Conservation (phyloP, 2,329 filamentous ascomycete genomes). For the Talaromyces verruculosus region DNA sequence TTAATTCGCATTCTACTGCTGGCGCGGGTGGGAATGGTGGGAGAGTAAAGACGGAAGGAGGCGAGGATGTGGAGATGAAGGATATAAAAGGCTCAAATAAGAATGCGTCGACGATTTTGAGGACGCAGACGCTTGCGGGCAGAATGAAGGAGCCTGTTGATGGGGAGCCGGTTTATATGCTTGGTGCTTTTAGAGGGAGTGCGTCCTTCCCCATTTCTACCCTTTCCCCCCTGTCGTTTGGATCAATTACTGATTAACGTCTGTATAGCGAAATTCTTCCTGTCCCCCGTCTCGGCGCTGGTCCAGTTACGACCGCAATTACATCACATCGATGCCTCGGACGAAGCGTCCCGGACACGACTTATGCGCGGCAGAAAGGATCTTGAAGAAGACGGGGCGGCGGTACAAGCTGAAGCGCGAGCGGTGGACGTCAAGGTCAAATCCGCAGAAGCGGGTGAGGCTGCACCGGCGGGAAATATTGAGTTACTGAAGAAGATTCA, state of each 20-base stretch:
- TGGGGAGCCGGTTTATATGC: constrained; percentile 76
- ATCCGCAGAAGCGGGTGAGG: constrained; percentile 66
- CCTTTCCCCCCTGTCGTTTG: not conserved
- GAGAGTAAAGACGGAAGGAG: constrained; percentile 24
- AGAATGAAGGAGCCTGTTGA: constrained; percentile 69
- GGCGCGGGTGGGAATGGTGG: constrained; percentile 26
- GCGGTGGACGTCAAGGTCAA: constrained; percentile 88
- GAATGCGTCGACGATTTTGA: constrained; percentile 58
- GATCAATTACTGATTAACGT: not conserved
- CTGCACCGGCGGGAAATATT: constrained; percentile 69
- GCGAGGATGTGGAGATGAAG: constrained; percentile 36
- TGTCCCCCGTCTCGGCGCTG: constrained; percentile 78
- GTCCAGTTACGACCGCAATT: constrained; percentile 89
- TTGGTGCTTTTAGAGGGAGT: constrained; percentile 87
- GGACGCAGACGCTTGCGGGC: constrained; percentile 81
- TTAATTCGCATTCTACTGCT: constrained; percentile 54
- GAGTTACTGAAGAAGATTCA: constrained; percentile 74
- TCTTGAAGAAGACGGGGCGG: constrained; percentile 45
- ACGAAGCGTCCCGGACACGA: constrained; percentile 58
- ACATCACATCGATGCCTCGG: constrained; percentile 83
- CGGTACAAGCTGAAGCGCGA: constrained; percentile 58
- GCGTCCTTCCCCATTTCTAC: constrained; percentile 35
- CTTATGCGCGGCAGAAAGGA: constrained; percentile 40
- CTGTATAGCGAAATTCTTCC: constrained; percentile 50
- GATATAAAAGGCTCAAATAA: constrained; percentile 28